Percentiles rank a stretch among this genome's conserved stretches.
phyloP scores from a whole-genome alignment of 2,329 filamentous ascomycete species.

The Colletotrichum abscissum region DNA sequence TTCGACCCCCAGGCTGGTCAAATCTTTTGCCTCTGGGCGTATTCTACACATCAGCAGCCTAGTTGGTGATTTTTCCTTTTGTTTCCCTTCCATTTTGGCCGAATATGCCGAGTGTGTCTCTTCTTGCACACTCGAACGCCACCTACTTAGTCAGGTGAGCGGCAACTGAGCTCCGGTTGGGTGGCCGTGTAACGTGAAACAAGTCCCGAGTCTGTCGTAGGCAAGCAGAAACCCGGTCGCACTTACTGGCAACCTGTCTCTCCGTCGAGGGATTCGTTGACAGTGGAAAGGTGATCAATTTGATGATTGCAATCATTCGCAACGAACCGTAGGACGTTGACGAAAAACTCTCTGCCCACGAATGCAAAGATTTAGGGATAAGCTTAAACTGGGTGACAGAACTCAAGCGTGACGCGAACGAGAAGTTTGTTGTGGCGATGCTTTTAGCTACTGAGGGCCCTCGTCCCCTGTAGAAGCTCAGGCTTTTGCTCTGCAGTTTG shows the following conservation, averaged over 20 bases:
- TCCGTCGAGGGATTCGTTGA: not conserved
- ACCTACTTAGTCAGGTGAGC: not conserved
- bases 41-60: too few species aligned
- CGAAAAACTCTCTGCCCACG: not conserved
- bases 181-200: not conserved
- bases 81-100: not conserved
- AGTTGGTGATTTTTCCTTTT: not conserved
- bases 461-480: constrained; percentile 11
- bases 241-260: not conserved
- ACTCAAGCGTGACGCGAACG: constrained; percentile 17
- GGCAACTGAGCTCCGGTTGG: not conserved
- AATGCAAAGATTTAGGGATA: constrained; percentile 1
- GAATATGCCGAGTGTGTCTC: not conserved
- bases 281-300: not conserved
- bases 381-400: constrained; percentile 30
- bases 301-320: not conserved
- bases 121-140: not conserved
- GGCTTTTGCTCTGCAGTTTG: not conserved
- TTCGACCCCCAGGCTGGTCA: constrained; percentile 37
- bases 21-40: not conserved
- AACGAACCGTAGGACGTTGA: not conserved
- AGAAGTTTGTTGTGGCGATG: constrained; percentile 1
- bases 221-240: not conserved
- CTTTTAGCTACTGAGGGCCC: not conserved
- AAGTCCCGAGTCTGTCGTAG: not conserved